Percentiles rank a stretch among this genome's conserved stretches.
Conservation (phyloP, 805 yeast species). For the Candida michaelii region DNA sequence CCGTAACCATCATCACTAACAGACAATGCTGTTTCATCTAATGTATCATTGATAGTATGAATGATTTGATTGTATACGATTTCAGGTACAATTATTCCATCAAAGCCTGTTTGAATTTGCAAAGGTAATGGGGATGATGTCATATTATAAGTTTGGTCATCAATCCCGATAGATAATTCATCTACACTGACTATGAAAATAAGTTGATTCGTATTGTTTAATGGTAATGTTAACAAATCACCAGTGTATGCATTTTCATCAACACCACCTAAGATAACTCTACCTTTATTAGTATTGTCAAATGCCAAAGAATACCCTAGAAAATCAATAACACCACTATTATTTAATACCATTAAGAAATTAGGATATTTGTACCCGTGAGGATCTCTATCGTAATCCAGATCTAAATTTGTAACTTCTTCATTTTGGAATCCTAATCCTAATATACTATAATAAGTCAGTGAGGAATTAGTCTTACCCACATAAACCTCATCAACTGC, state of each 20-base stretch:
- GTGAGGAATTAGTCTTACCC: slow-evolving; percentile 5
- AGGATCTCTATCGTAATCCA: slow-evolving; percentile 24
- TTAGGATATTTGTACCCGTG: slow-evolving; percentile 1
- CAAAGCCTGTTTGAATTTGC: slow-evolving; percentile 1
- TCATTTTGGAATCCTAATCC: slow-evolving; percentile 13
- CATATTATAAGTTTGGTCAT: neutral
- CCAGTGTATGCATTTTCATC: slow-evolving; percentile 24
- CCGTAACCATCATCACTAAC: neutral
- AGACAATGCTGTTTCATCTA: neutral
- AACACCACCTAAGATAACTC: slow-evolving; percentile 29
- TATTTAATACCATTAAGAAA: neutral
- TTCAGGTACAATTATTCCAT: neutral
- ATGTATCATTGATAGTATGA: neutral
- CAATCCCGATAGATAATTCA: neutral
- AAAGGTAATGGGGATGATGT: neutral
- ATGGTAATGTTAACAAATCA: slow-evolving; percentile 21
- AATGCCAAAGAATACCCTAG: slow-evolving; percentile 31
- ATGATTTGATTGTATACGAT: neutral
- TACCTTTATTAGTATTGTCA: slow-evolving; percentile 18
- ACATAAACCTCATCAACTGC: neutral
- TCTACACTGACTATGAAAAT: neutral
- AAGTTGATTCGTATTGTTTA: neutral
- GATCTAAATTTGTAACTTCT: slow-evolving; percentile 13
- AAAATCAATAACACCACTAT: neutral
- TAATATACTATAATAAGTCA: slow-evolving; percentile 11